Base-by-base conservation (phyloP, 1,284 basidiomycete species). In the Megacollybia platyphylla region DNA sequence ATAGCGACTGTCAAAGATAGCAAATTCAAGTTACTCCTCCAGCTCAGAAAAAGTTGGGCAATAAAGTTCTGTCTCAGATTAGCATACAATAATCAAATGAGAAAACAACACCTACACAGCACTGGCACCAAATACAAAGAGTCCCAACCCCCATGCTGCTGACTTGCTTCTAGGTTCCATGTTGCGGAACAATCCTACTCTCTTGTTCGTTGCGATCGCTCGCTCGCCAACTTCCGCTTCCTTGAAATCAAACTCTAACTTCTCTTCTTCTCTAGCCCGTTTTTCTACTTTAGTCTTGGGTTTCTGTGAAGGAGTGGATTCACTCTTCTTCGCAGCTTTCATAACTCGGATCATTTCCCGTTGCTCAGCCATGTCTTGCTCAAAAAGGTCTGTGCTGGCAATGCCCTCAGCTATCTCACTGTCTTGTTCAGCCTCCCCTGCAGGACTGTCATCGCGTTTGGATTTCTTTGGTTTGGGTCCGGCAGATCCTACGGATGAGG, bases 81-180 rank as follows among this genome's bases (percentile, higher is more conserved):
- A 11, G 10, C 4, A 15, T 34, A 6, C 10, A 15, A 7, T 3
- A 34, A 34, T 6, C 31, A 34, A 6, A 4, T 17, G 11, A 7
- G 20, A 42, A 34, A 3, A 15, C 31, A 7, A 7, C 10, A 73
- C 79, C 62, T 56, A 85, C 83, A 79, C 67, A 49, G 80, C 81
- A 46, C 79, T 68, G 57, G 79, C 62, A 24, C 81, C 83, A 41
- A 83, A 67, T 30, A 79, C 80, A 55, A 87, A 87, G 24, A 77
- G 78, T 35, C 80, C 70, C 7, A 78, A 63, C 31, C 85, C 85
- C 84, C 84, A 87, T 0, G 76, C 79, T 46, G 76, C 63, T 11
- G 77, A 76, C 56, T 79, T 83, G 52, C 73, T 70, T 56, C 72
- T 67, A 2, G 85, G 77, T 54, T 75, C 66, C 45, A 71, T 48